Base-by-base conservation (phyloP, 192 early-diverging fungal genomes). In the Coemansia sp. region DNA sequence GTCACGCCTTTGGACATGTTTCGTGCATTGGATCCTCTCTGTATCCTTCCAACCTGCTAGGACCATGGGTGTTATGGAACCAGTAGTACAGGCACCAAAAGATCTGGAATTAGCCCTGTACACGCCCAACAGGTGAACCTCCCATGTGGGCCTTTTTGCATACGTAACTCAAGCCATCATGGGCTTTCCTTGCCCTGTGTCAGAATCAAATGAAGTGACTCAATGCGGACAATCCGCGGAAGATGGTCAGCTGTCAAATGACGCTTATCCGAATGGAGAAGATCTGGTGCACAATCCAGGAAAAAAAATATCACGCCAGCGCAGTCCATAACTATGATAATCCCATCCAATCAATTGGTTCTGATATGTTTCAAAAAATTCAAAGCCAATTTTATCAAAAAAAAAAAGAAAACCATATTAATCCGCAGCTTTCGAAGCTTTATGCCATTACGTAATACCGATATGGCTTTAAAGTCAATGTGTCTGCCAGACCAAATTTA, bases 401-500 rank as follows among this genome's bases (percentile, higher is more conserved):
- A 44, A 19, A 24, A 18, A 8, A 14, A 7, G 25, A 23, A 26
- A 4, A 57, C 4, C 6, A 18, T 4, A 65, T 16, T 21, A 56
- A 18, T 10, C 55, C 27, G 74, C 74, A 71, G 64, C 74, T 64
- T 63, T 76, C 74, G 74, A 76, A 76, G 74, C 74, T 76, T 67
- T 62, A 27, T 30, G 58, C 62, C 47, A 41, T 49, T 67, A 38
- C 47, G 28, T 55, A 50, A 34, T 56, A 44, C 12, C 73, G 34
- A 62, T 71, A 64, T 58, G 54, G 48, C 49, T 4, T 34, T 31
- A 60, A 32, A 76, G 68, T 76, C 74, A 76, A 76, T 60, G 60
- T 60, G 68, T 50, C n/a, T 71, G 68, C 64, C 9, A 67, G 21
- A 76, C 7, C 2, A 54, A 23, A 19, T 8, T 7, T 9, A 22